Base-by-base conservation (phyloP, 1,284 basidiomycete genomes). In the Cystobasidium sp. region DNA sequence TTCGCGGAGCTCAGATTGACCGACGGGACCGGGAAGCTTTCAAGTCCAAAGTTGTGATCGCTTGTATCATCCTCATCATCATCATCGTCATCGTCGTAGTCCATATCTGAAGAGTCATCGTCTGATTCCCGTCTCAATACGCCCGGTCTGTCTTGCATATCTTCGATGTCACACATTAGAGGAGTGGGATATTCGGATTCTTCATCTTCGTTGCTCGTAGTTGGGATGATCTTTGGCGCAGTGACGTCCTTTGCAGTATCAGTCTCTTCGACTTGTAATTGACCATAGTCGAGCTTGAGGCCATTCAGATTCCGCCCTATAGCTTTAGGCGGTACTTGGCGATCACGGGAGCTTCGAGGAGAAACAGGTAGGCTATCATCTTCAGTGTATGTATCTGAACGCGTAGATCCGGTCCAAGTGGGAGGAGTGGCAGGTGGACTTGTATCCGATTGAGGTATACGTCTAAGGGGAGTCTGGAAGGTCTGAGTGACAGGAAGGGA, bases 21-120 rank as follows among this genome's bases (percentile, higher is more conserved):
- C 47, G 70, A 73, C 18, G 70, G 70, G 14, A 73, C 70, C 9
- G 70, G 70, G 63, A 73, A 73, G 46, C 47, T 43, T 31, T 66
- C 63, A 31, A 73, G 47, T 6, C 56, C 49, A 51, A 73, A 59
- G 44, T 73, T 44, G 16, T 59, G 70, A 22, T 66, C 53, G 44
- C 62, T 62, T 31, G 65, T 63, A 31, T 62, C 58, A 43, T 68
- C 66, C 14, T 49, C 68, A 31, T 69, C 67, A 52, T 66, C 64
- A 24, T 67, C 56, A 41, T 59, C 56, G 6, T 63, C 67, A 46
- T 44, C 51, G 20, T 68, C 67, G 47, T 67, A 31, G 20, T 44
- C 53, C 18, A 55, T 55, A 41, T 71, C 69, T 18, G 69, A 52
- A 1, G 53, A 58, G 31, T 47, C 43, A 51, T 55, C 31, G 31